Conservation (phyloP, 768 basidiomycete genomes). For the Boletellus emodensis region DNA sequence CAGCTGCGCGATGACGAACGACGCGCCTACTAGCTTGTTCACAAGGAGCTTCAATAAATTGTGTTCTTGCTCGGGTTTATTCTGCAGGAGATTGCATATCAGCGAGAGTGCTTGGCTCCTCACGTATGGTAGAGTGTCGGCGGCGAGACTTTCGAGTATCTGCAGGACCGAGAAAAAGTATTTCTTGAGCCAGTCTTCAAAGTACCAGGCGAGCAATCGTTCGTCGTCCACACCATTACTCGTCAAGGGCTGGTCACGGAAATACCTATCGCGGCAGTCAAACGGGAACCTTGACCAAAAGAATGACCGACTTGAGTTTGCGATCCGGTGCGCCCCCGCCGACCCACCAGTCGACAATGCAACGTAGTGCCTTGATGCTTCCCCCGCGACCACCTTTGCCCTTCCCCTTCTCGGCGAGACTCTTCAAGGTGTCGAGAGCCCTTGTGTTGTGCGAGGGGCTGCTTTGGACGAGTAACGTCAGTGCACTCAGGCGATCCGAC, state of each 20-base stretch:
- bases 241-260: slow-evolving; percentile 79
- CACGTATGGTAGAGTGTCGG: slow-evolving; percentile 85
- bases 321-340: slow-evolving; percentile 86
- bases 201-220: slow-evolving; percentile 79
- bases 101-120: slow-evolving; percentile 79
- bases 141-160: slow-evolving; percentile 79
- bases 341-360: slow-evolving; percentile 96
- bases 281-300: background rate
- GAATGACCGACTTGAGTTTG: slow-evolving; percentile 70
- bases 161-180: slow-evolving; percentile 92
- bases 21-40: slow-evolving; percentile 76
- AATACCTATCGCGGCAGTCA: slow-evolving; percentile 55
- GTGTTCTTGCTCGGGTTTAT: slow-evolving; percentile 96
- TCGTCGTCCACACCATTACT: slow-evolving; percentile 64
- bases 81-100: slow-evolving; percentile 74
- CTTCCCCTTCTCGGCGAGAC: slow-evolving; percentile 72
- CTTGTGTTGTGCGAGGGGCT: slow-evolving; percentile 83
- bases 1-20: background rate
- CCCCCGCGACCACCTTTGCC: slow-evolving; percentile 92
- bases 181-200: slow-evolving; percentile 97
- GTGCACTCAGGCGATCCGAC: slow-evolving; percentile 85
- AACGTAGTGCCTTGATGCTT: slow-evolving; percentile 83
- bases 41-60: slow-evolving; percentile 89
- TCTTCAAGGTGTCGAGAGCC: slow-evolving; percentile 70
- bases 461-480: slow-evolving; percentile 84